Percentiles rank a stretch among this genome's conserved stretches.
These are phyloP conservation scores for Monosporascus sp. DNA, from an alignment of 2,329 filamentous ascomycete genomes.

Conservation along the genomic window DNA sequence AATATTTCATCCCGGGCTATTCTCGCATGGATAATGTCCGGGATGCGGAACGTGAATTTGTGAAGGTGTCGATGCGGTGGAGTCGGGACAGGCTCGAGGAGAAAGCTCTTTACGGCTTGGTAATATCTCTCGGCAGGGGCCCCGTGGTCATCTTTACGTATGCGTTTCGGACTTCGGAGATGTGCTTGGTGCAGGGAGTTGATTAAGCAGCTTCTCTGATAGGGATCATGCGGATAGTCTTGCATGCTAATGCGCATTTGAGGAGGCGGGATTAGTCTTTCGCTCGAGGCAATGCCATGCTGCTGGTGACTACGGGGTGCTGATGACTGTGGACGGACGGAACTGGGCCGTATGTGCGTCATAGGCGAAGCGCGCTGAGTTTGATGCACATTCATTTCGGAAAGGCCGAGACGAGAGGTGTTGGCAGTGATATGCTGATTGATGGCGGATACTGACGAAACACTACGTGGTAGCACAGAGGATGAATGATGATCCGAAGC, in stretches of 20 bases:
- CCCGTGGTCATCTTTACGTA: constrained; percentile 14
- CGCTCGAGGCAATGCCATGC: background rate
- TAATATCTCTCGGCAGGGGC: constrained; percentile 40
- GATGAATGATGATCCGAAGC: background rate
- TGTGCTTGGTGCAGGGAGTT: constrained; percentile 42
- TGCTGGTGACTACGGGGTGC: background rate
- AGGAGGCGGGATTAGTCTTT: constrained; percentile 18
- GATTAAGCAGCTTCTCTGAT: constrained; percentile 36
- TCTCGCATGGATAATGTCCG: constrained; percentile 27
- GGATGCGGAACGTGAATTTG: constrained; percentile 43
- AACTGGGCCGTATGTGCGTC: constrained; percentile 3
- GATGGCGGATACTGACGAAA: constrained; percentile 1
- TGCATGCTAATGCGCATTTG: constrained; percentile 13
- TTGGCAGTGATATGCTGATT: background rate
- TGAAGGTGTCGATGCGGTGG: constrained; percentile 32
- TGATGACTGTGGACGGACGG: background rate
- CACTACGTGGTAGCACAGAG: constrained; percentile 5
- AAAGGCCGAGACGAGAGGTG: background rate
- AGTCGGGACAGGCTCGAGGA: constrained; percentile 38
- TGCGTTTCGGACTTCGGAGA: constrained; percentile 42
- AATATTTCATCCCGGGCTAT: constrained; percentile 29
- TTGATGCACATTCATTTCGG: background rate
- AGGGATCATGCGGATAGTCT: constrained; percentile 37
- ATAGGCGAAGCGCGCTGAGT: background rate
- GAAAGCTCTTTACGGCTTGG: constrained; percentile 51